Evolutionary conservation across 2,329 filamentous ascomycete genomes (phyloP).

Genomic region (Fusarium nurragi): DNA sequence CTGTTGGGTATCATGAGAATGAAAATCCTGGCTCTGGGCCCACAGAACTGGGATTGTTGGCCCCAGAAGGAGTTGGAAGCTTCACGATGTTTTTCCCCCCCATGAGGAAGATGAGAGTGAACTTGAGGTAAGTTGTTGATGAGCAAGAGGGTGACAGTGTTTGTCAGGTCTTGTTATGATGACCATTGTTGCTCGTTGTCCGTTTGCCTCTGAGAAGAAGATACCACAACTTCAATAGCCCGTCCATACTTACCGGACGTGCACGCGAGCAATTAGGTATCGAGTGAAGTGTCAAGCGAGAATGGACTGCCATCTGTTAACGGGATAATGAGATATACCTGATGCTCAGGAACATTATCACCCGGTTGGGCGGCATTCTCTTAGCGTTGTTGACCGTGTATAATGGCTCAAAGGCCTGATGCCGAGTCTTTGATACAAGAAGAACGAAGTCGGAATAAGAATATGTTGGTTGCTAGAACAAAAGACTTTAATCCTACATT

Average conservation of each 20-base stretch:
- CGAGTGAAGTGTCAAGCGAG: neutral
- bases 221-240: neutral
- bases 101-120: neutral
- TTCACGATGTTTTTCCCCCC: conserved; percentile 8
- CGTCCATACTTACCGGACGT: neutral
- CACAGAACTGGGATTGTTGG: conserved; percentile 33
- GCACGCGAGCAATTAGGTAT: neutral
- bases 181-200: neutral
- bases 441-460: neutral
- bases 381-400: neutral
- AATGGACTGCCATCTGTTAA: neutral
- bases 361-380: conserved; percentile 1
- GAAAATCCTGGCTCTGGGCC: conserved; percentile 30
- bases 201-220: neutral
- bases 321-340: conserved; percentile 13
- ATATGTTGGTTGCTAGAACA: neutral
- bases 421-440: neutral
- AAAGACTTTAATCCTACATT: neutral
- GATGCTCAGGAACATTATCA: conserved; percentile 37
- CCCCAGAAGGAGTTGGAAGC: conserved; percentile 7
- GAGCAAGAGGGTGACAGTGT: neutral
- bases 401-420: neutral
- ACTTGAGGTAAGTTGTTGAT: neutral
- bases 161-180: neutral
- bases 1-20: conserved; percentile 30